These are phyloP conservation scores for Penicillium concentricum DNA, from an alignment of 2,329 filamentous ascomycete genomes.

Conservation along the genomic window DNA sequence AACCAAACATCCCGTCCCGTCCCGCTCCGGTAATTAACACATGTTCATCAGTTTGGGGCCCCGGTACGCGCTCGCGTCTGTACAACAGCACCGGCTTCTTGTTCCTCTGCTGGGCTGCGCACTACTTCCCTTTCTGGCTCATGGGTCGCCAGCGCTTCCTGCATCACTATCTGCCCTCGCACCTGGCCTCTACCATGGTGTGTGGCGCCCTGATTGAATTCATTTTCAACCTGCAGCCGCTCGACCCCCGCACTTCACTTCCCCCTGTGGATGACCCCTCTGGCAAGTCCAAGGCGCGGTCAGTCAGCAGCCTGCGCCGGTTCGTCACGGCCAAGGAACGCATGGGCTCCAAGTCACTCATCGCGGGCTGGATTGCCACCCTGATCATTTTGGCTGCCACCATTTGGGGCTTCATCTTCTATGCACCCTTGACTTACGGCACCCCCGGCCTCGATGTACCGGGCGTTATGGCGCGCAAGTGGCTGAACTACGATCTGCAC, in stretches of 20 bases:
- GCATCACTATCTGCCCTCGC: conserved; percentile 94
- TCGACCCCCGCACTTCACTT: conserved; percentile 43
- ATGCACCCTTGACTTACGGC: conserved; percentile 92
- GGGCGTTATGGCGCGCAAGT: conserved; percentile 80
- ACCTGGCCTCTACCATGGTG: conserved; percentile 85
- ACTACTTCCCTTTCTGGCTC: conserved; percentile 95
- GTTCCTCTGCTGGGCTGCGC: conserved; percentile 95
- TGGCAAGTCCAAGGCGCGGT: conserved; percentile 42
- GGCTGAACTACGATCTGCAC: conserved; percentile 95
- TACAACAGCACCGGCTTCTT: conserved; percentile 99
- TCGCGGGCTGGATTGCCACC: conserved; percentile 76
- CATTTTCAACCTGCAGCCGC: conserved; percentile 85
- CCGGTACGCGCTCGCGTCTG: conserved; percentile 84
- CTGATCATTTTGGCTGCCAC: conserved; percentile 66
- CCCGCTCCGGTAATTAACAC: conserved; percentile 6
- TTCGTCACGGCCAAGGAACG: conserved; percentile 79
- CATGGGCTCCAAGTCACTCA: conserved; percentile 73
- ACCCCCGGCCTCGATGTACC: conserved; percentile 81
- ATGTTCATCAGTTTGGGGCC: conserved; percentile 39
- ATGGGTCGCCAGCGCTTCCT: conserved; percentile 98
- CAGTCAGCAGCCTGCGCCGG: conserved; percentile 43
- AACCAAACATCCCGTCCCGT: not conserved
- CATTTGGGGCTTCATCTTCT: conserved; percentile 83
- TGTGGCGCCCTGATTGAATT: conserved; percentile 92
- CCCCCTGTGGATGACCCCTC: conserved; percentile 47